Evolutionary conservation across 2,329 filamentous ascomycete genomes (phyloP).

Genomic region (Trichoderma koningiopsis): DNA sequence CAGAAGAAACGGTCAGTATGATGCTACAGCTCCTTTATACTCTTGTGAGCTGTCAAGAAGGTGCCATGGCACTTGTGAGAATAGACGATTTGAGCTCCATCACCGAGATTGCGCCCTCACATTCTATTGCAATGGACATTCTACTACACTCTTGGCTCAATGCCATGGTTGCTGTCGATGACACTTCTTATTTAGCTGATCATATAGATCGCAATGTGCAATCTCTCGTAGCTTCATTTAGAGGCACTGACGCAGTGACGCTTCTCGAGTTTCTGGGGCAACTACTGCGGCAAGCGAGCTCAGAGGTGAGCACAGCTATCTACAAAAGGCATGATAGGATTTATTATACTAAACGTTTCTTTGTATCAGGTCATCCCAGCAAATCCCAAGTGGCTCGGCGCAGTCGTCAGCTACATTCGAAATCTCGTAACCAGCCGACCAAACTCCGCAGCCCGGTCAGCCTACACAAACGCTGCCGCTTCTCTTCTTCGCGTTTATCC

Average conservation of each 20-base stretch:
- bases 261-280: slow-evolving; percentile 59
- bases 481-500: slow-evolving; percentile 60
- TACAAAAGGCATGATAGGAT: neutral
- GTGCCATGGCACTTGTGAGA: slow-evolving; percentile 51
- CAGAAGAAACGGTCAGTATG: slow-evolving; percentile 53
- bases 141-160: slow-evolving; percentile 61
- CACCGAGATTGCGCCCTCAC: slow-evolving; percentile 57
- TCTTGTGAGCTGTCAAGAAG: slow-evolving; percentile 55
- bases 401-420: slow-evolving; percentile 51
- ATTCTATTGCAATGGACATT: slow-evolving; percentile 58
- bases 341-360: slow-evolving; percentile 1
- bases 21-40: slow-evolving; percentile 60
- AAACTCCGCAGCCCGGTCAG: slow-evolving; percentile 55
- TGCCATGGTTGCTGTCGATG: slow-evolving; percentile 40
- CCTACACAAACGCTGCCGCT: slow-evolving; percentile 62
- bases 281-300: slow-evolving; percentile 53
- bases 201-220: slow-evolving; percentile 53
- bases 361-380: slow-evolving; percentile 48
- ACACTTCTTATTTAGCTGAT: slow-evolving; percentile 36
- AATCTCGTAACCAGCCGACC: slow-evolving; percentile 58
- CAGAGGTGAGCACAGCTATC: slow-evolving; percentile 45
- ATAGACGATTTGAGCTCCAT: slow-evolving; percentile 57
- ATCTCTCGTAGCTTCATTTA: slow-evolving; percentile 55
- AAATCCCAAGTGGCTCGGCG: slow-evolving; percentile 57
- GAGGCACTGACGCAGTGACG: slow-evolving; percentile 61